Percentiles rank a stretch among this genome's conserved stretches.
These are phyloP conservation scores for Aureobasidium uvarum DNA, from an alignment of 2,329 filamentous ascomycete genomes.

Conservation along the genomic window DNA sequence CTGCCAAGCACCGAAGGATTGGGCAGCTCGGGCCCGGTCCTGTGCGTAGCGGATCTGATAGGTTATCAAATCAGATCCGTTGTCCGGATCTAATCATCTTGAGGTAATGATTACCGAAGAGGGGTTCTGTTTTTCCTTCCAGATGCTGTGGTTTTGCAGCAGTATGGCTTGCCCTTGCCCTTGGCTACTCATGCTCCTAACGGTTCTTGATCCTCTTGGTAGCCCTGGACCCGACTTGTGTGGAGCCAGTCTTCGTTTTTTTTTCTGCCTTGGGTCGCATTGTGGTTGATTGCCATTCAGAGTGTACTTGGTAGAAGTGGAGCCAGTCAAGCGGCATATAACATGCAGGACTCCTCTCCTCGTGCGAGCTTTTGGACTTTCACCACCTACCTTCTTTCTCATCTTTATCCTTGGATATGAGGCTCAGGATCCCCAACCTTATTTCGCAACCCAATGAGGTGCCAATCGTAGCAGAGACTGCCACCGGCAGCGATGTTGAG, in stretches of 20 bases:
- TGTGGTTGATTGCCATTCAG: background rate
- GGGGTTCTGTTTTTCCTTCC: background rate
- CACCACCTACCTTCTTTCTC: background rate
- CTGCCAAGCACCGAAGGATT: conserved; percentile 21
- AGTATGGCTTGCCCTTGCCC: background rate
- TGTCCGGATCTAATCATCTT: conserved; percentile 11
- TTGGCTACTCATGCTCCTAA: background rate
- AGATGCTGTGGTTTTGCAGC: background rate
- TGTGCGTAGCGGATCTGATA: conserved; percentile 14
- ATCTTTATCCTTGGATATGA: conserved; percentile 18
- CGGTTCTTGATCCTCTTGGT: background rate
- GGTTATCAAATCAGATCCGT: conserved; percentile 18
- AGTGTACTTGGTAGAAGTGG: background rate
- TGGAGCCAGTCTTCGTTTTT: background rate
- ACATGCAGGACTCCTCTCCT: background rate
- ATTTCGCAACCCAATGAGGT: background rate
- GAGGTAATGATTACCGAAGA: conserved; percentile 5
- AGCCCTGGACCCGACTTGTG: background rate
- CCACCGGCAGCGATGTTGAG: conserved; percentile 24
- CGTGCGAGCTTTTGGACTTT: background rate
- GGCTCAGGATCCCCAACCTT: conserved; percentile 24
- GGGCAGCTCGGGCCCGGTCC: conserved; percentile 7
- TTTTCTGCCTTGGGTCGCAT: background rate
- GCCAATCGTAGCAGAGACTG: conserved; percentile 4
- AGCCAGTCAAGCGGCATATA: background rate